These are phyloP conservation scores for Tolypocladium album DNA, from an alignment of 2,329 filamentous ascomycete genomes.

Conservation along the genomic window DNA sequence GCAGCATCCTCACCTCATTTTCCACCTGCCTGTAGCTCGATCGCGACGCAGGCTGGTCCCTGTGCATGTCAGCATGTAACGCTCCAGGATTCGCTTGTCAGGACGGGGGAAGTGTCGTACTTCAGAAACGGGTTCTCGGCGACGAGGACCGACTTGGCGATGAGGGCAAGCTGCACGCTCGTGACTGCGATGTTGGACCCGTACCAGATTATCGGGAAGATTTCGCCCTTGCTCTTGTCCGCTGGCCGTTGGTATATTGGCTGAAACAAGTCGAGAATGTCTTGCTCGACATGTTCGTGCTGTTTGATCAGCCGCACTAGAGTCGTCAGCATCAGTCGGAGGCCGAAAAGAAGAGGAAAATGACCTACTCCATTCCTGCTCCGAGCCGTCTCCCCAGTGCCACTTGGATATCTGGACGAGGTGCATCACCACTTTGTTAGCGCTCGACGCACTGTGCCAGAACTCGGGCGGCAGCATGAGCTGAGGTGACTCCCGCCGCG, in stretches of 20 bases:
- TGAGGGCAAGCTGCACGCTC: slow-evolving; percentile 27
- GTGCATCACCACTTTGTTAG: slow-evolving; percentile 29
- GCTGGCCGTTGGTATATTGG: slow-evolving; percentile 22
- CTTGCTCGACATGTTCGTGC: slow-evolving; percentile 22
- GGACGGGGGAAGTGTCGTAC: slow-evolving; percentile 9
- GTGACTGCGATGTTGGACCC: slow-evolving; percentile 26
- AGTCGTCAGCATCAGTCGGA: background rate
- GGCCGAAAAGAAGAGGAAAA: background rate
- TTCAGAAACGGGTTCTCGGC: slow-evolving; percentile 26
- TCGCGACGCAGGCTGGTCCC: slow-evolving; percentile 13
- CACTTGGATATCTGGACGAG: slow-evolving; percentile 29
- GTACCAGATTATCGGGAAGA: slow-evolving; percentile 29
- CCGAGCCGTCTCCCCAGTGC: slow-evolving; percentile 25
- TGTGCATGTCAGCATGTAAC: slow-evolving; percentile 2
- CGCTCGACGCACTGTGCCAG: slow-evolving; percentile 22
- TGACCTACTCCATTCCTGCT: slow-evolving; percentile 25
- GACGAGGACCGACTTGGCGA: slow-evolving; percentile 27
- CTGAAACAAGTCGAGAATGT: slow-evolving; percentile 18
- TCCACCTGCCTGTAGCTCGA: slow-evolving; percentile 24
- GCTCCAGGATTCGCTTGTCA: background rate
- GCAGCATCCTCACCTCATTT: slow-evolving; percentile 24
- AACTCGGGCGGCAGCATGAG: slow-evolving; percentile 22
- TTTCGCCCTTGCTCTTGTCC: slow-evolving; percentile 24
- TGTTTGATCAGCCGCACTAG: slow-evolving; percentile 24
- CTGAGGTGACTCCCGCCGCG: slow-evolving; percentile 24